Evolutionary conservation across 805 yeast species (phyloP).

Genomic region (Hanseniaspora hatyaiensis): DNA sequence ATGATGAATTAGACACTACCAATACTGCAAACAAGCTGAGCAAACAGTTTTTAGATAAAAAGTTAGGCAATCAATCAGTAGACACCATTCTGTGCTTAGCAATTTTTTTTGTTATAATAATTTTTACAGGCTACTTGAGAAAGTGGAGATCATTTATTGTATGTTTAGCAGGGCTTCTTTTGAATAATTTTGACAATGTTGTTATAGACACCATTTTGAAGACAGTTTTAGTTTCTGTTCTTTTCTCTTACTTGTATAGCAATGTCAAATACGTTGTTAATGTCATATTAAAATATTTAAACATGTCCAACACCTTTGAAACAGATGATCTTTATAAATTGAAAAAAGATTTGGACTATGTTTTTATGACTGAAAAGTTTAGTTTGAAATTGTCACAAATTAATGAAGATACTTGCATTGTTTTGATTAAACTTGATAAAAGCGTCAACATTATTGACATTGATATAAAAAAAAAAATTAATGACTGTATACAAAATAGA

Average conservation of each 20-base stretch:
- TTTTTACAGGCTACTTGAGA: neutral
- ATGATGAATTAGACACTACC: neutral
- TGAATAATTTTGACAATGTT: neutral
- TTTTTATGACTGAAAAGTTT: constrained; percentile 13
- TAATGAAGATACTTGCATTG: constrained; percentile 3
- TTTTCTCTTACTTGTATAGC: neutral
- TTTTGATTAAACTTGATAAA: constrained; percentile 9
- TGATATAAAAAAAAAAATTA: constrained; percentile 6
- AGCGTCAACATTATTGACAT: constrained; percentile 7
- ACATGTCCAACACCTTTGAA: constrained; percentile 1
- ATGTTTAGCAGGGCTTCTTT: neutral
- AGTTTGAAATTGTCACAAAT: constrained; percentile 1
- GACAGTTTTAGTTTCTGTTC: neutral
- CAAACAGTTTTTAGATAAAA: no score
- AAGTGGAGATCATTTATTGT: neutral
- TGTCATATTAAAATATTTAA: neutral
- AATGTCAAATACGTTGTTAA: constrained; percentile 1
- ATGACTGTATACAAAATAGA: neutral
- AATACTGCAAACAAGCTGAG: neutral
- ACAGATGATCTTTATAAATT: neutral
- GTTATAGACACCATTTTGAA: neutral
- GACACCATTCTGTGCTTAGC: no score
- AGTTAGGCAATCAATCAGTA: no score
- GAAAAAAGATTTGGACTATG: neutral
- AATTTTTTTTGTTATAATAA: no score